phyloP scores from a whole-genome alignment of 192 early-diverging fungal genomes.

The Linnemannia exigua region DNA sequence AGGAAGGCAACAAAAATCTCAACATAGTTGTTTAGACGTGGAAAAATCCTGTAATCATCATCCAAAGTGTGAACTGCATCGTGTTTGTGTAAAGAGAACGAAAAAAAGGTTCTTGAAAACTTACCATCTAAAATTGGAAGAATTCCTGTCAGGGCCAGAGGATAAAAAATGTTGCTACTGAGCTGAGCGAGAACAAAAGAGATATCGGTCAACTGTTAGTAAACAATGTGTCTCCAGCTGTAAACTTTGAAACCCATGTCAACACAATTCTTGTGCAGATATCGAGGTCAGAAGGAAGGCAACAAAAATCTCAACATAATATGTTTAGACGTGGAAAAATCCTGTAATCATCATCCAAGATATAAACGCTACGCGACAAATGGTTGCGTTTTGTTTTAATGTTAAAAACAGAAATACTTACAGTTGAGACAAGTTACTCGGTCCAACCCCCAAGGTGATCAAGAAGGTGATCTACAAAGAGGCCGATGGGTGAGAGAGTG shows the following conservation, averaged over 20 bases:
- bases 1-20: slow-evolving; percentile 58
- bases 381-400: neutral
- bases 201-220: neutral
- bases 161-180: too few species aligned
- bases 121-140: neutral
- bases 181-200: neutral
- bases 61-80: slow-evolving; percentile 21
- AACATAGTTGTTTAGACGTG: slow-evolving; percentile 57
- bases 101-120: neutral
- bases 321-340: slow-evolving; percentile 58
- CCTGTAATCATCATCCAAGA: slow-evolving; percentile 57
- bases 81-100: neutral
- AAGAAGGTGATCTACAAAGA: neutral
- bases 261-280: neutral
- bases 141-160: too few species aligned
- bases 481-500: neutral
- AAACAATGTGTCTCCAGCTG: neutral
- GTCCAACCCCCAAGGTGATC: neutral
- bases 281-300: slow-evolving; percentile 57
- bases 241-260: neutral
- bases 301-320: slow-evolving; percentile 57
- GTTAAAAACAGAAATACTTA: neutral
- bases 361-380: neutral
- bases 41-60: slow-evolving; percentile 59
- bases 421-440: neutral